Percentiles rank a stretch among this genome's conserved stretches.
Evolutionary conservation across 2,329 filamentous ascomycete genomes (phyloP).

Genomic region (Piedraia hortae): DNA sequence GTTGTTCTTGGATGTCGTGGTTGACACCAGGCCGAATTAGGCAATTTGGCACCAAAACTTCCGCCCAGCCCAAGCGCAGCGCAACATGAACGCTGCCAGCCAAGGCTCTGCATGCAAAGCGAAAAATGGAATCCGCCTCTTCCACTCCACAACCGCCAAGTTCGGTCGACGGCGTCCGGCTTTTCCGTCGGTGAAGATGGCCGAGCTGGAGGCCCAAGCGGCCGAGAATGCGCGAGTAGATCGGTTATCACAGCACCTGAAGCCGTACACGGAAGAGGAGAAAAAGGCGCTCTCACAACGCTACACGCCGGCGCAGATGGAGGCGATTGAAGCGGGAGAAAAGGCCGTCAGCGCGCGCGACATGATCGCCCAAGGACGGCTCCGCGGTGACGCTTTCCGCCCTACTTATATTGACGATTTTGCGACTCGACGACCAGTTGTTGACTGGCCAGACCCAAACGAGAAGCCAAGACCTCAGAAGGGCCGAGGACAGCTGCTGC

Average conservation of each 20-base stretch:
- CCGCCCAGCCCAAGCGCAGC: too few relatives aligned
- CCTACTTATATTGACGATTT: slow-evolving; percentile 65
- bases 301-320: slow-evolving; percentile 60
- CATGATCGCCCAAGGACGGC: slow-evolving; percentile 40
- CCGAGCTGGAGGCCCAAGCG: slow-evolving; percentile 4
- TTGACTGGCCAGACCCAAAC: slow-evolving; percentile 31
- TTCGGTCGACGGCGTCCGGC: slow-evolving; percentile 15
- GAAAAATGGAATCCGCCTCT: too few relatives aligned
- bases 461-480: too few relatives aligned
- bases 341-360: slow-evolving; percentile 46
- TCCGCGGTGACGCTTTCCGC: slow-evolving; percentile 44
- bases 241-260: slow-evolving; percentile 4
- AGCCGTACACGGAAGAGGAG: slow-evolving; percentile 38
- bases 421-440: slow-evolving; percentile 42
- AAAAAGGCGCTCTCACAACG: slow-evolving; percentile 31
- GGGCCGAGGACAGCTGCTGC: slow-evolving; percentile 14
- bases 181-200: slow-evolving; percentile 17
- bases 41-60: too few relatives aligned
- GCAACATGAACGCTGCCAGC: too few relatives aligned
- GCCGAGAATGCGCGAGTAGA: slow-evolving; percentile 1
- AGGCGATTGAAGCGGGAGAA: slow-evolving; percentile 59
- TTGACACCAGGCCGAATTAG: too few relatives aligned
- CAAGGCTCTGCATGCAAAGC: too few relatives aligned
- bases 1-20: too few relatives aligned
- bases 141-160: slow-evolving; percentile 15